Base-by-base conservation (phyloP, 257 asterid genomes). In the Primulina tabacum region DNA sequence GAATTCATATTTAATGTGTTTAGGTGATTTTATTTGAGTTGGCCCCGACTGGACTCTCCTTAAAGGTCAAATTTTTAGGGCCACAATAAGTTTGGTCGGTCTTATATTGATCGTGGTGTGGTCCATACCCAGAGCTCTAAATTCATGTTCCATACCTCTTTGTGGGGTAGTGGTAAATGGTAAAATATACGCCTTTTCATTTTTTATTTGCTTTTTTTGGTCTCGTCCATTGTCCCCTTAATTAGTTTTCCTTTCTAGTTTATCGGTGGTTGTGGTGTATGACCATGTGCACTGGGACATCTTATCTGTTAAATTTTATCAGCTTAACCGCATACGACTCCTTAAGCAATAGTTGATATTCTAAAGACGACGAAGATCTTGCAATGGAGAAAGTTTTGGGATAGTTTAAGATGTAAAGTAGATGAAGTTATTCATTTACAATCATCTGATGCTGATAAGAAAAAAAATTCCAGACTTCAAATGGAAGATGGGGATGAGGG, bases 51-150 rank as follows among this genome's bases (percentile, higher is more conserved):
- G 18, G n/a, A 47, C 11, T 47, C 55, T 47, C 55, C 55, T 47
- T 18, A 47, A 47, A 47, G 18, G 18, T 47, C 55, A 12, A 65
- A 29, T 30, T 35, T 16, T 65, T 34, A 60, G 70, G 33, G 55
- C 77, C 56, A 57, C 73, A 61, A 62, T 67, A 64, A 76, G 55
- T 74, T 52, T 67, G 71, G 70, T 75, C 69, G 79, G 85, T 79
- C 75, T 71, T 65, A 65, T 68, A 78, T 69, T 61, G 34, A 72
- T 76, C 52, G 34, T 59, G 62, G 34, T 43, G 62, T 73, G 74
- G 77, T 79, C 69, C 74, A 70, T 74, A 35, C 20, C 65, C 60
- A 60, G 62, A 35, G 52, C 60, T 71, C 65, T 47, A 75, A 73
- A 28, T 69, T 76, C 67, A 63, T 69, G 64, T 74, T 62, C 37